Base-by-base conservation (phyloP, 1,284 basidiomycete species). In the Trichosporon sp. region DNA sequence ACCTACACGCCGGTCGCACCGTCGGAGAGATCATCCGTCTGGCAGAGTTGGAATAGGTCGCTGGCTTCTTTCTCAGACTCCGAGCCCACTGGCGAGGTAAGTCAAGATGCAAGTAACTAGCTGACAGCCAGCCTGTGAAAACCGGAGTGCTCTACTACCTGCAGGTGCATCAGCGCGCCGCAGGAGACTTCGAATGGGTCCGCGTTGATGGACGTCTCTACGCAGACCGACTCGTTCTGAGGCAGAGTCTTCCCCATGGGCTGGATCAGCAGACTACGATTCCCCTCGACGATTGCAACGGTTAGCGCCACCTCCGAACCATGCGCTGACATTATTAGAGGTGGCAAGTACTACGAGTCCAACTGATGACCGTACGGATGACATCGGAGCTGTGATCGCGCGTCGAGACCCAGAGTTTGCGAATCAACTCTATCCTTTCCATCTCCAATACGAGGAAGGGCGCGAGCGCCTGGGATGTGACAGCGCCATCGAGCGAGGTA, bases 61-160 rank as follows among this genome's bases (percentile, higher is more conserved):
- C 21, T 52, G 25, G 10, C 49, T 6, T 9, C 16, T 9, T 54
- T 27, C 5, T 29, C 40, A 2, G 33, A 62, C 65, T 29, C 67
- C 49, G 46, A 52, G 60, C 52, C 74, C 25, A 68, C 71, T 0
- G 76, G 76, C 82, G 85, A 87, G 79, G 86, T 86, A 68, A 76
- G 84, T 73, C n/a, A 25, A 1, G 21, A n/a, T 1, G 10, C 16
- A 23, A 3, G 14, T 19, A 9, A 7, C 14, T 27, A 21, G 27
- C 56, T 58, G 25, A 64, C 49, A 54, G 16, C 16, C 70, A 94
- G 92, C 90, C 91, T 1, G 81, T 91, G 9, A 87, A 89, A 62
- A 88, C 91, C 40, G 92, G 92, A 13, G 82, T 87, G 14, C 80
- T 95, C 0, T 95, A 90, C 88, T 95, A 92, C 74, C 85, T 95